Base-by-base conservation (phyloP, 768 basidiomycete genomes). In the Lactifluus piperatus region DNA sequence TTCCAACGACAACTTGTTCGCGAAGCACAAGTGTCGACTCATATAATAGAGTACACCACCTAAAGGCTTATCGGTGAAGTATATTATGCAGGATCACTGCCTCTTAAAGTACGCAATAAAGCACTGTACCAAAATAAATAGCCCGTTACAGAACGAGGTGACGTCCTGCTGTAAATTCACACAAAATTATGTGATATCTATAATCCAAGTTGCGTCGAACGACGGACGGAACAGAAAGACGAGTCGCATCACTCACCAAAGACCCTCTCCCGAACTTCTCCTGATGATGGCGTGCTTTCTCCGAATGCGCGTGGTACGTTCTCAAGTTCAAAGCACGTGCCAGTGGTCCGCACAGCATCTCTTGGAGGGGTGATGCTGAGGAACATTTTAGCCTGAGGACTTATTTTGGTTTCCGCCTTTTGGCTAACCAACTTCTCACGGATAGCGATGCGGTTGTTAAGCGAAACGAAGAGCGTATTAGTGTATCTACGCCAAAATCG, bases 401-500 rank as follows among this genome's bases (percentile, higher is more conserved):
- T 14, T 7, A 16, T 16, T 7, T 14, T 9, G 46, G 57, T 29
- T 20, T 41, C 1, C 18, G 8, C 29, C 16, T 30, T 3, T 11
- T 30, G 1, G 18, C 43, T 11, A 30, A 41, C 41, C 16, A 8
- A 29, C 16, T 48, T 3, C 3, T 47, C 44, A 10, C 51, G 57
- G 20, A 58, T 39, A 16, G 34, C 54, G 39, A 59, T 49, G 24
- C 58, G 58, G 22, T 59, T 59, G 11, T 59, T 59, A 20, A 59
- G 52, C 10, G 58, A 54, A 22, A 54, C 52, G 2, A 59, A 39
- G 8, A 54, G 30, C 29, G 58, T 54, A 14, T 59, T 59, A 6
- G 58, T 54, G 46, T 59, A 59, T 26, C 58, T 59, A 7, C 14
- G 16, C 24, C 32, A n/a, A 22, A 8, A 44, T 18, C 5, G 3